Conservation (phyloP, 108 stramenopile species). For the Aurantiochytrium sp. region DNA sequence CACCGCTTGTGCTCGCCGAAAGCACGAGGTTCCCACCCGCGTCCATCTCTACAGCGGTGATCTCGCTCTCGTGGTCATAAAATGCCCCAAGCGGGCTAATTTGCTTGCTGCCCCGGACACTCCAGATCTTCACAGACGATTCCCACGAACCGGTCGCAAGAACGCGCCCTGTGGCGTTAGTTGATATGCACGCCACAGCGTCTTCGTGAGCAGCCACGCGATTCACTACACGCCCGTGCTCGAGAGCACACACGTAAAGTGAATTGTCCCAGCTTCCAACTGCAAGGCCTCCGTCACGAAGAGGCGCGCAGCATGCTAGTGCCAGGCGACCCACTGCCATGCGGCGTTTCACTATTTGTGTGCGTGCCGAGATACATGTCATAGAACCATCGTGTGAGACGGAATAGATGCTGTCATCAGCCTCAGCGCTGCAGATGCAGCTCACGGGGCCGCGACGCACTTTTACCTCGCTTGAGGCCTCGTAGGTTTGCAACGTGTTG, state of each 20-base stretch:
- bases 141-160: conserved; percentile 49
- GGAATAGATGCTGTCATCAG: neutral
- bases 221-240: conserved; percentile 24
- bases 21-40: neutral
- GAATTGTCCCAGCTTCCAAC: conserved; percentile 38
- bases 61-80: conserved; percentile 42
- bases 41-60: conserved; percentile 28
- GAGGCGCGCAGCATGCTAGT: conserved; percentile 26
- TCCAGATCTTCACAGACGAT: conserved; percentile 39
- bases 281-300: conserved; percentile 21
- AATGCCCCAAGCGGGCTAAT: conserved; percentile 24
- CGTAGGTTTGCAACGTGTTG: conserved; percentile 29
- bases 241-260: conserved; percentile 25
- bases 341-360: neutral
- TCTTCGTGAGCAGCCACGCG: conserved; percentile 22
- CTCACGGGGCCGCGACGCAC: conserved; percentile 20
- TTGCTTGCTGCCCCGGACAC: neutral
- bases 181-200: conserved; percentile 20
- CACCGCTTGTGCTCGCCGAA: neutral
- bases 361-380: neutral
- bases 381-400: neutral
- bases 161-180: neutral
- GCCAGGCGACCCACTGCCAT: conserved; percentile 21
- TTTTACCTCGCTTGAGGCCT: conserved; percentile 18
- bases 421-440: conserved; percentile 7